Percentiles rank a stretch among this genome's conserved stretches.
phyloP scores from a whole-genome alignment of 768 basidiomycete species.

The Tylopilus cervinicoccineus region DNA sequence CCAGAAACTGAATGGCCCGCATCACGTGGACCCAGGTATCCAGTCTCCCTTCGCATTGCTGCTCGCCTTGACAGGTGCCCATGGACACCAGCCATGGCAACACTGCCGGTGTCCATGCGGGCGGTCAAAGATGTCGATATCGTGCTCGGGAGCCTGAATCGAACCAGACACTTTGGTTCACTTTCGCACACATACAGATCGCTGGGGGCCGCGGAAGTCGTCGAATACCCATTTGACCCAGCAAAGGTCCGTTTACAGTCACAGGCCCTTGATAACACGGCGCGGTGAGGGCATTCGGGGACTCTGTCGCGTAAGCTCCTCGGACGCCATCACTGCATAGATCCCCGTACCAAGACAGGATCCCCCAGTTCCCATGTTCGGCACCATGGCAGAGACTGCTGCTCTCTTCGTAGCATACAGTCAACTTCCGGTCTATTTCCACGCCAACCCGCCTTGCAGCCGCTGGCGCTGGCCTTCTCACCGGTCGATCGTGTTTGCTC shows the following conservation, averaged over 20 bases:
- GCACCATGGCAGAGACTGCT: slow-evolving; percentile 87
- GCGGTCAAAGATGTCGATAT: slow-evolving; percentile 45
- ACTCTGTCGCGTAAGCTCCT: slow-evolving; percentile 45
- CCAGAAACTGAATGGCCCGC: too few species aligned
- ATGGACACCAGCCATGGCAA: too few species aligned
- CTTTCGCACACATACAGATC: slow-evolving; percentile 36
- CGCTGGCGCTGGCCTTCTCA: slow-evolving; percentile 72
- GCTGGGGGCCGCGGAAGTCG: slow-evolving; percentile 83
- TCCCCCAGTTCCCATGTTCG: slow-evolving; percentile 79
- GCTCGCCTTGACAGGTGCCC: too few species aligned
- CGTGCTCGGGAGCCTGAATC: slow-evolving; percentile 44
- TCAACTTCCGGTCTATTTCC: slow-evolving; percentile 38
- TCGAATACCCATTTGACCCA: slow-evolving; percentile 92
- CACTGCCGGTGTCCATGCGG: neutral
- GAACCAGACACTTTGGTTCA: neutral
- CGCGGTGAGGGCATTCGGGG: slow-evolving; percentile 53
- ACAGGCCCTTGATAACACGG: slow-evolving; percentile 68
- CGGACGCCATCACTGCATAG: slow-evolving; percentile 5
- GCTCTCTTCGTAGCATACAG: slow-evolving; percentile 79
- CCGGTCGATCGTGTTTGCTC: slow-evolving; percentile 76
- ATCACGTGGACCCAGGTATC: slow-evolving; percentile 10
- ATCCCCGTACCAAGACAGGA: slow-evolving; percentile 50
- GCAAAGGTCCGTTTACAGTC: slow-evolving; percentile 90
- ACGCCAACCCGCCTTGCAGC: slow-evolving; percentile 59
- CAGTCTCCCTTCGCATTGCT: too few species aligned